Conservation (phyloP, 2,329 filamentous ascomycete genomes). For the Microcyclosporella mali region DNA sequence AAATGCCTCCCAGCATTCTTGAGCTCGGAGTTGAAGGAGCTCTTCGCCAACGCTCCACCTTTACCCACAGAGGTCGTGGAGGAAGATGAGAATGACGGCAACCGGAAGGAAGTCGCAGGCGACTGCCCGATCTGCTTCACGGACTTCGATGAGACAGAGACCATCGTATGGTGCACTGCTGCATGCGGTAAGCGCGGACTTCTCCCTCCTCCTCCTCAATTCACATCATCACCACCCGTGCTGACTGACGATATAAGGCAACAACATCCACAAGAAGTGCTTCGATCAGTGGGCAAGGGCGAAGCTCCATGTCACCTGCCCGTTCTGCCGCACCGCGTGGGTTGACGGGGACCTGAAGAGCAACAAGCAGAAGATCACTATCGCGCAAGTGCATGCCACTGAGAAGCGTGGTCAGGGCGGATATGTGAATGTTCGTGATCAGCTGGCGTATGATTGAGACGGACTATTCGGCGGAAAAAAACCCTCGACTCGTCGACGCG, state of each 20-base stretch:
- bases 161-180: conserved; percentile 53
- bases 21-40: conserved; percentile 51
- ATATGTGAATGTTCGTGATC: conserved; percentile 28
- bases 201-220: neutral
- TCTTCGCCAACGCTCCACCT: conserved; percentile 49
- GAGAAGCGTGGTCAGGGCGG: conserved; percentile 16
- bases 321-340: conserved; percentile 29
- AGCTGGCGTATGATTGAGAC: conserved; percentile 23
- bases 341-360: conserved; percentile 13
- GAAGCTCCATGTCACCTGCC: conserved; percentile 25
- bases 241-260: conserved; percentile 24
- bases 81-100: conserved; percentile 36
- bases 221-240: too few species aligned
- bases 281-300: conserved; percentile 48
- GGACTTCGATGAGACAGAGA: conserved; percentile 46
- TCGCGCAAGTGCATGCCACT: conserved; percentile 18
- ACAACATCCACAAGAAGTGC: conserved; percentile 55
- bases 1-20: conserved; percentile 56
- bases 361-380: conserved; percentile 12
- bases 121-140: conserved; percentile 60
- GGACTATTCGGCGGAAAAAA: too few species aligned
- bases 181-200: conserved; percentile 43
- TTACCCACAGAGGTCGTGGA: conserved; percentile 35
- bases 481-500: too few species aligned
- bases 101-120: conserved; percentile 54